Base-by-base conservation (phyloP, 352 stramenopile genomes). In the Plasmopara viticola region DNA sequence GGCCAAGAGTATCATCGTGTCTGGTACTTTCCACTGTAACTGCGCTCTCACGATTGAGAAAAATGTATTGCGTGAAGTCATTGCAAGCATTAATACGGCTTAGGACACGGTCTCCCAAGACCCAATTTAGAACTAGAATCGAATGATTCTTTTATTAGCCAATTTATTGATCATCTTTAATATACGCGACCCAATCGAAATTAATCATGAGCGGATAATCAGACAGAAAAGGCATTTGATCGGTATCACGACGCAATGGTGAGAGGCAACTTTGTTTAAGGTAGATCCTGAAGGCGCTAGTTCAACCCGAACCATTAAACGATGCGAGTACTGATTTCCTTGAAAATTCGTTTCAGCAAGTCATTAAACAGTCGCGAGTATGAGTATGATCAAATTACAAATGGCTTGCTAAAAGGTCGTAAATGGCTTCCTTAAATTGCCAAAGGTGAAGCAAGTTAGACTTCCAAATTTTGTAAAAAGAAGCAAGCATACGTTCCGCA, bases 1-100 rank as follows among this genome's bases (percentile, higher is more conserved):
- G n/a, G n/a, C n/a, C n/a, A n/a, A n/a, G 37, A 43, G 12, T 34
- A 58, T 58, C 43, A 44, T 52, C 30, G 25, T 58, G 8, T 58
- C 44, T 44, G 45, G 45, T 33, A 30, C 18, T 20, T 47, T n/a
- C 5, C 55, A 60, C 28, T 33, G 12, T 5, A 51, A 39, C 5
- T 58, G 33, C 34, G 0, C 35, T 6, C 5, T 51, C 2, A 47
- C 31, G 42, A 39, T 58, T 14, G 47, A 58, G 14, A 51, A 58
- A 18, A 34, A 58, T n/a, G 30, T 59, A 34, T 53, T 12, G 43
- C 51, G 33, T 41, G 43, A 58, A 40, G 51, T 43, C 17, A 34
- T 58, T 42, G 42, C 17, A 31, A 51, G 13, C 0, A 15, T 51
- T 34, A 42, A 58, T 51, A 51, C 51, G 17, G 28, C 51, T 33